phyloP scores from a whole-genome alignment of 345 rosid species.

The Salix exigua region DNA sequence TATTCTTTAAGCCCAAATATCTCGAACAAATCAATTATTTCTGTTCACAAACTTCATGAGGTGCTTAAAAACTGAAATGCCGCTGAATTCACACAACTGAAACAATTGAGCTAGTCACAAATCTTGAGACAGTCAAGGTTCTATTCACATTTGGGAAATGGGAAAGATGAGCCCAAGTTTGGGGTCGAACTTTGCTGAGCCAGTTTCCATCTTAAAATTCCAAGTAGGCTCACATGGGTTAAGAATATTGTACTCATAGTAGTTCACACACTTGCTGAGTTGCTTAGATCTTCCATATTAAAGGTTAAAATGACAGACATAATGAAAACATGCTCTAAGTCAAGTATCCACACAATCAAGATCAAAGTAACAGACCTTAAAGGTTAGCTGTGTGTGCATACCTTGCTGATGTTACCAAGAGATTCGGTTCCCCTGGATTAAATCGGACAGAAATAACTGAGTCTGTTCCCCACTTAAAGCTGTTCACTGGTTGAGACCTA shows the following conservation, averaged over 20 bases:
- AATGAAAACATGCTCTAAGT: background rate
- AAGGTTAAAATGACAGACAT: background rate
- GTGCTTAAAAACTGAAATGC: too few species aligned
- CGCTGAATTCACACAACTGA: background rate
- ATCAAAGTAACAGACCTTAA: background rate
- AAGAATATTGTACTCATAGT: background rate
- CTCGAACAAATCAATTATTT: too few species aligned
- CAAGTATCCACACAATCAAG: background rate
- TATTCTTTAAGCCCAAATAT: too few species aligned
- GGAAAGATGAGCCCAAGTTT: background rate
- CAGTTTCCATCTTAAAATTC: background rate
- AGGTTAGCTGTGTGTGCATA: conserved; percentile 24
- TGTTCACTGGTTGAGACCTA: conserved; percentile 90
- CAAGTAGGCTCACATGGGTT: background rate
- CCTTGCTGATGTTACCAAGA: conserved; percentile 83
- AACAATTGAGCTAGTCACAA: background rate
- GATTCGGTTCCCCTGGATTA: conserved; percentile 88
- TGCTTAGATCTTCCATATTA: background rate
- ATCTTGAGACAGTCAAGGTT: background rate
- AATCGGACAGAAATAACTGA: conserved; percentile 80
- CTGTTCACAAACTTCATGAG: too few species aligned
- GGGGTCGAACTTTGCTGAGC: background rate
- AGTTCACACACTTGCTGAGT: background rate
- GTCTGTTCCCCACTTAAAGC: conserved; percentile 82
- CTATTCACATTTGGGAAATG: background rate